Base-by-base conservation (phyloP, 2,329 filamentous ascomycete genomes). In the Trichoderma citrinoviride region DNA sequence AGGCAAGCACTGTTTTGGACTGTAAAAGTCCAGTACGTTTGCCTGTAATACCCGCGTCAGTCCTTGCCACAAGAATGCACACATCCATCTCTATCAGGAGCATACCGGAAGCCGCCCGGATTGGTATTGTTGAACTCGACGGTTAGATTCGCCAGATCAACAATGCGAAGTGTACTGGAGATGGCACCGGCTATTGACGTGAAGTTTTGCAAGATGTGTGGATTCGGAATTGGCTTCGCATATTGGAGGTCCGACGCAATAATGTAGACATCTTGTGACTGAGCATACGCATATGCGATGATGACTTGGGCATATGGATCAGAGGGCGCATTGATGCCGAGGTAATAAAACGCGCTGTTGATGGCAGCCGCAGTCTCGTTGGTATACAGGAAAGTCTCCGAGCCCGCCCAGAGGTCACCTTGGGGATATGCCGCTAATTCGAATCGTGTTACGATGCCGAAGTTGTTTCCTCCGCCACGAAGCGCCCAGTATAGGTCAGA, bases 371-470 rank as follows among this genome's bases (percentile, higher is more conserved):
- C 64, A 15, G 70, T 69, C 43, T 70, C 67, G 7, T 73, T 65
- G 5, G 73, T 71, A 65, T 72, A 73, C 44, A 67, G 49, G 66
- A 75, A 78, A 6, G 70, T 68, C 27, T 73, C 70, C 5, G 73
- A 61, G 7, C 78, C 77, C 40, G 77, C 79, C 75, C 77, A 79
- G 57, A 82, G 71, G 2, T 72, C 37, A 14, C 74, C 76, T 15
- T 74, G 75, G 1, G 74, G 71, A 52, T 77, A 75, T 0, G 78
- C 77, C 14, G 72, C 72, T 15, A 82, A 70, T 23, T 79, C 76
- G 14, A 71, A 64, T 3, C 68, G 68, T 2, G 73, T 75, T 3
- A 74, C 72, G 27, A 78, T 73, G 19, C 61, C 65, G 27, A 66
- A 66, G 40, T 66, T 66, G 23, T 43, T 55, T 10, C 61, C 54